Base-by-base conservation (phyloP, 1,139 yeast genomes). In the Sugiyamaella pinicola region DNA sequence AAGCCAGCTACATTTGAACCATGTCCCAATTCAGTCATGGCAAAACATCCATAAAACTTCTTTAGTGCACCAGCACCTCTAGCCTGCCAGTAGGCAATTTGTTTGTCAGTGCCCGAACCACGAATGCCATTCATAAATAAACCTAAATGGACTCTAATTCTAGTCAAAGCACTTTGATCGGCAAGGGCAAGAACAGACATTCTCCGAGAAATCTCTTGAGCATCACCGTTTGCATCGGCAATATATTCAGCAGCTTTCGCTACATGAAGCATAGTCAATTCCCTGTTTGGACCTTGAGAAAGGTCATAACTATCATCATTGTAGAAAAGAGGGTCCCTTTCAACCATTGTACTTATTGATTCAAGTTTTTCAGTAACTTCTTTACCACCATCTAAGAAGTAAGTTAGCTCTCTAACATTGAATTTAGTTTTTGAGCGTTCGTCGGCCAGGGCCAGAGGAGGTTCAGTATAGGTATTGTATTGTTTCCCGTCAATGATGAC, bases 11-110 rank as follows among this genome's bases (percentile, higher is more conserved):
- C 96, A 66, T 90, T 89, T 33, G 96, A 87, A 41, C 97, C 97
- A 67, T 90, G 97, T 9, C 90, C 96, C 67, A 90, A 74, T 72
- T 90, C 97, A 19, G 96, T 90, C 96, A 90, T 89, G 53, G 88
- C 90, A 70, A 90, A 90, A 73, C 96, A 89, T 15, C 96, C 96
- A 65, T 87, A 88, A 57, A 90, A 80, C 53, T 81, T 84, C 64
- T 79, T 82, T 55, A 86, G 72, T 58, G 74, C 55, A 17, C 77
- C 72, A 9, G 95, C 87, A 57, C 95, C 96, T 63, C 82, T 81
- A 55, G 75, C 70, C 51, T 88, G 77, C 96, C 96, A 90, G 72
- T 81, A 89, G 29, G 71, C 68, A 51, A 78, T 69, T 67, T 80
- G 84, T 52, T 72, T 77, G 48, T 75, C 72, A 7, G 93, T 83